phyloP scores from a whole-genome alignment of 129 eudicot species.

The carrot (Daucus carota) region DH1_v3.0 NC_030385.2:1865001-1865500 shows the following conservation, averaged over 20 bases:
- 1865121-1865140: constrained; percentile 77
- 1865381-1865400: background rate
- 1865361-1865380: background rate
- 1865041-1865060: constrained; percentile 61
- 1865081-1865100: constrained; percentile 71
- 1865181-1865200: constrained; percentile 81
- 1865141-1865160: constrained; percentile 62
- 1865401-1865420: background rate
- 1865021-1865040: constrained; percentile 36
- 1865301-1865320: background rate
- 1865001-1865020: background rate
- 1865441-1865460: background rate
- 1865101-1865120: constrained; percentile 83
- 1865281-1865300: background rate
- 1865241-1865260: background rate
- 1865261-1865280: background rate
- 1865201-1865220: constrained; percentile 63
- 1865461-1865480: background rate
- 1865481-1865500: too few species aligned
- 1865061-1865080: constrained; percentile 48
- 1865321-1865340: background rate
- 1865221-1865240: background rate
- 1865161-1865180: constrained; percentile 68
- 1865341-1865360: background rate
- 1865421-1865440: background rate